These are phyloP conservation scores for Salvia splendens DNA, from an alignment of 257 asterid genomes.

Conservation along the genomic window DNA sequence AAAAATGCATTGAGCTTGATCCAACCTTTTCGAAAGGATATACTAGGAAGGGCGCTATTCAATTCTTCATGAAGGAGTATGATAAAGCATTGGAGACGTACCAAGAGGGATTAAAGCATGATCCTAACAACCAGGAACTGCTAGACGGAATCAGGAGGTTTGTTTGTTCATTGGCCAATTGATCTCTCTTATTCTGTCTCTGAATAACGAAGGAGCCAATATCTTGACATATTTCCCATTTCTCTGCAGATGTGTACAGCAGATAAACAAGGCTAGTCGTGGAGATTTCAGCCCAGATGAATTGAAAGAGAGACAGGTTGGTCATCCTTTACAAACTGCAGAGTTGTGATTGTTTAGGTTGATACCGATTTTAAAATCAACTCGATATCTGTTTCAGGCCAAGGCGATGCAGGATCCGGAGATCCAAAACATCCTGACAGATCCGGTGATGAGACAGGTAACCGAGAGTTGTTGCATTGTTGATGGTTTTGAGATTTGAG, in stretches of 20 bases:
- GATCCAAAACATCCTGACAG: constrained; percentile 84
- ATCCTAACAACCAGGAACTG: constrained; percentile 75
- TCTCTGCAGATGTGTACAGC: constrained; percentile 71
- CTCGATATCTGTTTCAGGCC: constrained; percentile 44
- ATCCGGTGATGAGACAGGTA: constrained; percentile 99
- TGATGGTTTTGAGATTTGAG: not conserved
- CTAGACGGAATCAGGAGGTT: constrained; percentile 85
- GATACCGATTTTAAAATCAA: not conserved
- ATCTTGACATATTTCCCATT: not conserved
- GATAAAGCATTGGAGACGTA: constrained; percentile 90
- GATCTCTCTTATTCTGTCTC: not conserved
- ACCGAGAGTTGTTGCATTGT: not conserved
- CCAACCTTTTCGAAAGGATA: constrained; percentile 84
- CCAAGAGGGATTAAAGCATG: constrained; percentile 85
- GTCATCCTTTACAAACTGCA: constrained; percentile 1
- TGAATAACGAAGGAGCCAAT: not conserved
- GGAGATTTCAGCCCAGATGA: constrained; percentile 94
- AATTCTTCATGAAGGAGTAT: constrained; percentile 87
- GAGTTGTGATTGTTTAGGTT: not conserved
- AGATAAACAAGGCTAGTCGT: constrained; percentile 83
- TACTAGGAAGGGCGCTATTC: constrained; percentile 84
- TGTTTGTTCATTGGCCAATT: constrained; percentile 26
- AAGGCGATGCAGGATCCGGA: constrained; percentile 96
- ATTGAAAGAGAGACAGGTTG: constrained; percentile 95
- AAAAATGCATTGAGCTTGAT: constrained; percentile 88